phyloP scores from a whole-genome alignment of 2,329 filamentous ascomycete genomes.

The Stagonosporopsis cucurbitacearum region DNA sequence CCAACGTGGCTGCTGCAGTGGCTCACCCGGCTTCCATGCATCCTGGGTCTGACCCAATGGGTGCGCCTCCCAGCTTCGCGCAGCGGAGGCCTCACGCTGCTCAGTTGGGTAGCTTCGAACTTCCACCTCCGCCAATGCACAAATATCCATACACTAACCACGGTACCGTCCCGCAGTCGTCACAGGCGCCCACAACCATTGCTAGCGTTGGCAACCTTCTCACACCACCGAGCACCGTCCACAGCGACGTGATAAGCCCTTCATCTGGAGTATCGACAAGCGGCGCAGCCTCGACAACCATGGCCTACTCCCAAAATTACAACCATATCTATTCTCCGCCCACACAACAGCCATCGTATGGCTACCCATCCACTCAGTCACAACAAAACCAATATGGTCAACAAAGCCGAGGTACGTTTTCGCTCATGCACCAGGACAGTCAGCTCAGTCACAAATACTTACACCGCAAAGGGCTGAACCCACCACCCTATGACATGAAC shows the following conservation, averaged over 20 bases:
- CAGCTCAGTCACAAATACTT: constrained; percentile 62
- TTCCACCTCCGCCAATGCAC: constrained; percentile 65
- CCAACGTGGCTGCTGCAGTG: constrained; percentile 69
- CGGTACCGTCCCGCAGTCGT: constrained; percentile 52
- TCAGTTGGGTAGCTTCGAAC: constrained; percentile 71
- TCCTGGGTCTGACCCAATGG: constrained; percentile 66
- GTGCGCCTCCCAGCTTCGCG: constrained; percentile 70
- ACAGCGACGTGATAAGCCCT: constrained; percentile 67
- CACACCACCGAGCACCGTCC: constrained; percentile 66
- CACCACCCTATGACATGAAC: constrained; percentile 71
- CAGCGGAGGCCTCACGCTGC: constrained; percentile 73
- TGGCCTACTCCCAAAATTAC: constrained; percentile 63
- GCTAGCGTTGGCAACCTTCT: constrained; percentile 67
- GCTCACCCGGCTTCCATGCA: constrained; percentile 68
- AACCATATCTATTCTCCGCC: constrained; percentile 66
- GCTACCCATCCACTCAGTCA: constrained; percentile 52
- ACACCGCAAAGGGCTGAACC: constrained; percentile 69
- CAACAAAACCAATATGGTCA: constrained; percentile 43
- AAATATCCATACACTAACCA: constrained; percentile 58
- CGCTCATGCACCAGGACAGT: constrained; percentile 59
- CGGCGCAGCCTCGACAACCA: constrained; percentile 63
- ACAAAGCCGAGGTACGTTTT: constrained; percentile 58
- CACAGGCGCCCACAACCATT: constrained; percentile 54
- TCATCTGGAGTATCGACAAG: constrained; percentile 67
- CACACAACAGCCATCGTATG: constrained; percentile 64